Evolutionary conservation across 768 basidiomycete species (phyloP), one percentile per base, ranked within the genome.

Genomic region (Udeniomyces megalosporus): DNA sequence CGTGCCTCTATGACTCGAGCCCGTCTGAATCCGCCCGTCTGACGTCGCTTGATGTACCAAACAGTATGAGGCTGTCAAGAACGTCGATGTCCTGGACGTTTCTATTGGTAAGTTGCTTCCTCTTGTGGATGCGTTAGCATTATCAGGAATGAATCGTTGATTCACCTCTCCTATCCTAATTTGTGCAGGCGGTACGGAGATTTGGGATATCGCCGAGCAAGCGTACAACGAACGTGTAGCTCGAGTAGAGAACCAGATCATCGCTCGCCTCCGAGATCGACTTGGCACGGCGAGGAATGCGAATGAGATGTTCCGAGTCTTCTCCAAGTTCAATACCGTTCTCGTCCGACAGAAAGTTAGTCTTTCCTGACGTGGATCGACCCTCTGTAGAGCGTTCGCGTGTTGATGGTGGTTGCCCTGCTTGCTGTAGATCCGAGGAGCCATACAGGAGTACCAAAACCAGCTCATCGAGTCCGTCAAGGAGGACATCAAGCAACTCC

Each of bases 261-360:
- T 97, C 72, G 86, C 93, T 17, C 79, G 88, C 35, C 74, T 99
- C 51, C 80, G 93, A 28, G 93, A 96, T 74, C 79, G 88, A 62
- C 78, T 97, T 12, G 95, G 90, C 15, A 93, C 90, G 17, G 95
- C 95, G 26, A 78, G 91, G 34, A 99, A 96, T 72, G 93, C 95
- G 17, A 93, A 95, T 72, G 95, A 97, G 76, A 99, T 97, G 95
- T 97, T 99, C 76, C 80, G 93, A 56, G 93, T 97, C 49, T 97
- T 99, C 74, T 92, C 89, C 20, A 93, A 93, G 74, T 97, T 96
- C 78, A 97, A 99, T 71, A 88, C 91, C 0, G 75, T 97, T 38
- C 95, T 97, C 71, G 92, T 97, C 38, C 78, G 93, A 64, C 92
- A 90, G 10, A 95, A 96, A 82, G 90, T 90, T 48, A 35, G 77